These are phyloP conservation scores for Puccinia polysora DNA, from an alignment of 1,284 basidiomycete genomes.

Conservation along the genomic window DNA sequence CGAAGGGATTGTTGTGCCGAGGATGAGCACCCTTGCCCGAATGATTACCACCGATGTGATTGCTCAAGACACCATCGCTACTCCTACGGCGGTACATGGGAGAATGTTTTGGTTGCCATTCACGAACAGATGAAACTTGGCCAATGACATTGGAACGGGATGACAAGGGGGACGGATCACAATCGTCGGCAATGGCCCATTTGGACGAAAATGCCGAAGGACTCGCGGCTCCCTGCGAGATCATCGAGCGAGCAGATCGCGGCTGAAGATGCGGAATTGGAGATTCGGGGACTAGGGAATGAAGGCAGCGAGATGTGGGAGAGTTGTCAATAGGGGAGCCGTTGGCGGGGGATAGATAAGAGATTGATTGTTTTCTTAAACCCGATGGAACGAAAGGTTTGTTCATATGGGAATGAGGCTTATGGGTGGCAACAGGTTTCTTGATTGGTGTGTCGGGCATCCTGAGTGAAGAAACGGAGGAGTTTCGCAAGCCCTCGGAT, in stretches of 20 bases:
- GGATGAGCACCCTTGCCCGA: neutral
- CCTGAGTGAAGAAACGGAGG: conserved; percentile 25
- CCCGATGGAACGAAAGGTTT: conserved; percentile 38
- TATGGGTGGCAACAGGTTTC: conserved; percentile 24
- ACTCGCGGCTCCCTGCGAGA: neutral
- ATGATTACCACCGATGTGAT: neutral
- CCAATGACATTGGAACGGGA: neutral
- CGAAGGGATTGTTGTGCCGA: conserved; percentile 1
- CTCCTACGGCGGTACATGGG: conserved; percentile 24
- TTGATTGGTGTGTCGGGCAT: conserved; percentile 44
- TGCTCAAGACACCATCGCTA: conserved; percentile 27
- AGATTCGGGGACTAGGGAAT: neutral
- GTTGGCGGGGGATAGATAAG: conserved; percentile 1
- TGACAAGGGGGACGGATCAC: conserved; percentile 14
- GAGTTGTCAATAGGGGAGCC: conserved; percentile 19
- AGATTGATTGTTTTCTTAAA: conserved; percentile 10
- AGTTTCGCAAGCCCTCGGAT: conserved; percentile 4
- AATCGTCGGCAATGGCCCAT: neutral
- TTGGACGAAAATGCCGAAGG: neutral
- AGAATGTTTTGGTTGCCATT: conserved; percentile 5
- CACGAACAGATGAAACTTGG: neutral
- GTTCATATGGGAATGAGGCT: conserved; percentile 17
- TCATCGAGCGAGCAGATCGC: neutral
- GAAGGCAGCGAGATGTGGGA: neutral
- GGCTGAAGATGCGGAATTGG: conserved; percentile 5